phyloP scores from a whole-genome alignment of 768 basidiomycete species.

The Tubosaeta sp. region DNA sequence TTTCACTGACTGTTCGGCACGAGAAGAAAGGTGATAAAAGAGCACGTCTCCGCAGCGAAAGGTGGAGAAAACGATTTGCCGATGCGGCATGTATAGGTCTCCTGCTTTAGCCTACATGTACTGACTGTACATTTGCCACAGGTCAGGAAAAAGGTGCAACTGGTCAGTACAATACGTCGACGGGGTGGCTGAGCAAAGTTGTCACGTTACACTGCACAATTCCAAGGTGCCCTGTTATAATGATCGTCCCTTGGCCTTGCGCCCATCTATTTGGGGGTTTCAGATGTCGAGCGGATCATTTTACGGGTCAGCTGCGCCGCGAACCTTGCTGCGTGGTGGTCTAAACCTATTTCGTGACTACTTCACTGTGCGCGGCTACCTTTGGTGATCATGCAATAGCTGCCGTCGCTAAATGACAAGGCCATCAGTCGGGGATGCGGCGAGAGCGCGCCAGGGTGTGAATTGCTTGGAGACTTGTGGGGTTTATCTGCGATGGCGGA shows the following conservation, averaged over 20 bases:
- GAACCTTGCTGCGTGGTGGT: constrained; percentile 6
- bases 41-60: constrained; percentile 65
- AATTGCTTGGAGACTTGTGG: constrained; percentile 11
- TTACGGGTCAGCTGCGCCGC: constrained; percentile 11
- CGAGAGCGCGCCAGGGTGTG: constrained; percentile 7
- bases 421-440: neutral
- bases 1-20: constrained; percentile 54
- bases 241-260: constrained; percentile 2
- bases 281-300: neutral
- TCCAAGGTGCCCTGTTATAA: constrained; percentile 2
- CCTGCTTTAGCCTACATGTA: constrained; percentile 5
- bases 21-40: constrained; percentile 83
- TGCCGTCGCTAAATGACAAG: constrained; percentile 1
- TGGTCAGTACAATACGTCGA: constrained; percentile 74
- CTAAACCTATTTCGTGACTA: constrained; percentile 4
- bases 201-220: constrained; percentile 5
- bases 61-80: constrained; percentile 78
- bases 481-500: constrained; percentile 3
- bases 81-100: constrained; percentile 53
- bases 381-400: constrained; percentile 3
- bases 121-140: constrained; percentile 30
- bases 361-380: constrained; percentile 14
- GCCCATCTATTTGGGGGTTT: neutral
- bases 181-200: constrained; percentile 52
- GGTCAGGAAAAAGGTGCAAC: constrained; percentile 80